A percentile compares a stretch with the other conserved stretches of the same genome.
These are phyloP conservation scores for Botrytis elliptica DNA, from an alignment of 2,329 filamentous ascomycete genomes.

Conservation along the genomic window DNA sequence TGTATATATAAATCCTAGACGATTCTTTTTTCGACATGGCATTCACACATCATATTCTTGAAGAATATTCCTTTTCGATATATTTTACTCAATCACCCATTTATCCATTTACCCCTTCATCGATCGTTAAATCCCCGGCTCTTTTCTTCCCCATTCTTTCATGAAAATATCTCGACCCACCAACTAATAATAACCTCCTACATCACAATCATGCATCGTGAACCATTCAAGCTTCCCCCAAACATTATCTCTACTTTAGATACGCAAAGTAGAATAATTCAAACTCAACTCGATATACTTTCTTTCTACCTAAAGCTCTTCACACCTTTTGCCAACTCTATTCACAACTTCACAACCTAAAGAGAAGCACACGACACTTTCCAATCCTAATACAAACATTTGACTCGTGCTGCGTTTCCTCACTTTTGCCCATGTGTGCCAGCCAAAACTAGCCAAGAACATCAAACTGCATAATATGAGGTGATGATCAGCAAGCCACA, in stretches of 20 bases:
- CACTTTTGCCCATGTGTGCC: not conserved
- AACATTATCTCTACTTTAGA: not conserved
- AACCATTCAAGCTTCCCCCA: not conserved
- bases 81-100: not conserved
- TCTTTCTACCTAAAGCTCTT: not conserved
- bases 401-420: not conserved
- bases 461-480: not conserved
- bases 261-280: not conserved
- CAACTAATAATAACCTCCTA: not conserved
- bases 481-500: constrained; percentile 5
- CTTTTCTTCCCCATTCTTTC: not conserved
- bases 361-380: not conserved
- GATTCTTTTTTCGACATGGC: not conserved
- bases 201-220: not conserved
- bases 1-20: not conserved
- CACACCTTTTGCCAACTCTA: not conserved
- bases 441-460: not conserved
- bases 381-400: not conserved
- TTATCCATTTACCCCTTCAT: constrained; percentile 9
- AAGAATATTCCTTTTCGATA: not conserved
- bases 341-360: not conserved
- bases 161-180: not conserved
- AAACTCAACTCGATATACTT: not conserved
- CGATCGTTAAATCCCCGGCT: not conserved
- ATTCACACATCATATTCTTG: not conserved